Base-by-base conservation (phyloP, 805 yeast species). In the Starmerella apis region DNA sequence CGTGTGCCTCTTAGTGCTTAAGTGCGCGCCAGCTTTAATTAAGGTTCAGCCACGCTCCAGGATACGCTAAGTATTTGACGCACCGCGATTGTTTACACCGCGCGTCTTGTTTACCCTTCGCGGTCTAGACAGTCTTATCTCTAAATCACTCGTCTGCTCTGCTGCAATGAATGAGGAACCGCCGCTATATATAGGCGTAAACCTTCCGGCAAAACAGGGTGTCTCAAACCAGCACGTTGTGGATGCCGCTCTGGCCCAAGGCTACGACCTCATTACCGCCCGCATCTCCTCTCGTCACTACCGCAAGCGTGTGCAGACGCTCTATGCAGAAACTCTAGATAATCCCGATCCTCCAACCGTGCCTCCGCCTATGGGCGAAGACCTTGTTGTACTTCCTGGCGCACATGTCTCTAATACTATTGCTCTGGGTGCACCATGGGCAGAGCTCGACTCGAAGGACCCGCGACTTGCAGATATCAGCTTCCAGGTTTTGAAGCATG, bases 341-440 rank as follows among this genome's bases (percentile, higher is more conserved):
- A 6, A 9, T 9, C 36, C 48, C 24, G 48, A 43, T 19, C 22
- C 44, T 13, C 50, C 47, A 18, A 19, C 42, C 16, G 38, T 50
- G 10, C 50, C 55, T 7, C 37, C 41, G 35, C 78, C 79, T 1
- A 59, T 61, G 4, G 55, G 65, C 2, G 62, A 63, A 3, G 78
- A 76, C 46, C 71, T 74, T 6, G 69, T 67, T 43, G 57, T 74
- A 4, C 60, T 68, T 9, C 68, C 73, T 0, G 78, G 76, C 0
- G 54, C 61, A 0, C 75, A 75, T 57, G 61, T 70, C 2, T 47
- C 58, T 1, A 63, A 65, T 54, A 63, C 77, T 7, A 72, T 81
- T 22, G 86, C 84, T 0, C 58, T 80, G 27, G 62, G 80, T 2
- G 74, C 86, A 0, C 77, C 83, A 2, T 81, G 86, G 86, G 68